Base-by-base conservation (phyloP, 176 grass and related monocot genomes). In the Phoenix roebelenii region DNA sequence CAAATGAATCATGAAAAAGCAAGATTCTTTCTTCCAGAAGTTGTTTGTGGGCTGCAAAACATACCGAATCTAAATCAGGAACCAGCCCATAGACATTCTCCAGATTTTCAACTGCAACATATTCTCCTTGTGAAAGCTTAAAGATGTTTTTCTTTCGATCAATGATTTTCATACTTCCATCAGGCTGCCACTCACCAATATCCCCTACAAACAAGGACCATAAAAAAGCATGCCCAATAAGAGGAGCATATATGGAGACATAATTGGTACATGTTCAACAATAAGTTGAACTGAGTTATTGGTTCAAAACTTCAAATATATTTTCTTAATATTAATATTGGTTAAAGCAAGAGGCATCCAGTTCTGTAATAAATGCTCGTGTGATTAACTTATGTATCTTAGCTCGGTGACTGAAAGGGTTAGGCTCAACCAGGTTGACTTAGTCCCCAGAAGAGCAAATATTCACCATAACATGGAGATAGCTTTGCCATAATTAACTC, bases 71-170 rank as follows among this genome's bases (percentile, higher is more conserved):
- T 65, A 89, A 55, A 73, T 30, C 79, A 83, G 85, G 75, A 80
- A 83, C 82, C 18, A 83, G 79, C 30, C 76, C 83, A 51, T 95
- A 95, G 22, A 89, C 65, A 49, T 89, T 95, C 79, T 95, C 89
- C 79, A 95, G 71, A 83, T 95, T 79, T 68, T 89, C 89, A 49
- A 95, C 89, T 23, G 79, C 89, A 35, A 95, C 89, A 64, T 89
- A 95, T 77, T 95, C 89, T 77, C 89, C 85, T 74, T 95, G 85
- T 64, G 89, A 95, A 64, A 95, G 77, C 69, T 95, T 95, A 62
- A 89, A 95, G 63, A 95, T 95, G 50, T 95, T 95, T 71, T 95
- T 95, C 75, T 89, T 89, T 17, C 85, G 72, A 28, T 95, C 90
- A 69, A 95, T 89, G 57, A 95, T 89, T 86, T 89, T 95, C 79